These are phyloP conservation scores for Pseudoneurospora amorphoporcata DNA, from an alignment of 495 filamentous ascomycete genomes.

Conservation along the genomic window DNA sequence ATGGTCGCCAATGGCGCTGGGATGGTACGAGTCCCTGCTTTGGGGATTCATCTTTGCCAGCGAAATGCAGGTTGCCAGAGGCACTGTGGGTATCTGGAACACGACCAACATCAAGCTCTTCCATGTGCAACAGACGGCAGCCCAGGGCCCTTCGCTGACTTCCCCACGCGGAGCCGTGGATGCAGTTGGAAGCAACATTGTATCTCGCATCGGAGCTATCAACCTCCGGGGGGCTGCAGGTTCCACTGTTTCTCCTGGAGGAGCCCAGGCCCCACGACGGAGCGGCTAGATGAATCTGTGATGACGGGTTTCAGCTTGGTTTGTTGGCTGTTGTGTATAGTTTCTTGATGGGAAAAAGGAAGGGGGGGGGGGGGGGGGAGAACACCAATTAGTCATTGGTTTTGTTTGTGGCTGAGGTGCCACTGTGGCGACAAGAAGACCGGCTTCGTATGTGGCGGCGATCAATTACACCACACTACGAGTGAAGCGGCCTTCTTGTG, in stretches of 20 bases:
- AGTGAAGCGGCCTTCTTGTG: not conserved
- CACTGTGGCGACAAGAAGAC: not conserved
- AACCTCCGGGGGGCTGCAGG: conserved; percentile 36
- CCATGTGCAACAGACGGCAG: conserved; percentile 73
- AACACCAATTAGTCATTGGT: not conserved
- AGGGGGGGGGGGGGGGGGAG: not conserved
- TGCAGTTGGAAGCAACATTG: conserved; percentile 86
- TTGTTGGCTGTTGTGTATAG: not conserved
- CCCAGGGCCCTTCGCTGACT: conserved; percentile 68
- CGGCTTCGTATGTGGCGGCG: not conserved
- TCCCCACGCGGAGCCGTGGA: conserved; percentile 88
- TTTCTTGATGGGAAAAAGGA: not conserved
- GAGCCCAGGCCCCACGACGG: not conserved
- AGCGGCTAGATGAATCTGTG: not conserved
- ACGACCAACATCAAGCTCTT: conserved; percentile 81
- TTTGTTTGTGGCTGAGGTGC: not conserved
- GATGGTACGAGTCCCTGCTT: conserved; percentile 91
- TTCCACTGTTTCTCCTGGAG: not conserved
- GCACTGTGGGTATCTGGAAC: conserved; percentile 93
- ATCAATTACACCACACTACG: not conserved
- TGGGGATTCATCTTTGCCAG: conserved; percentile 93
- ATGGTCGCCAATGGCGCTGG: conserved; percentile 84
- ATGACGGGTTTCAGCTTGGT: not conserved
- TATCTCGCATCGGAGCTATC: conserved; percentile 74
- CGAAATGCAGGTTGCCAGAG: conserved; percentile 80